Conservation (phyloP, 495 filamentous ascomycete genomes). For the Penicillium pulvis region DNA sequence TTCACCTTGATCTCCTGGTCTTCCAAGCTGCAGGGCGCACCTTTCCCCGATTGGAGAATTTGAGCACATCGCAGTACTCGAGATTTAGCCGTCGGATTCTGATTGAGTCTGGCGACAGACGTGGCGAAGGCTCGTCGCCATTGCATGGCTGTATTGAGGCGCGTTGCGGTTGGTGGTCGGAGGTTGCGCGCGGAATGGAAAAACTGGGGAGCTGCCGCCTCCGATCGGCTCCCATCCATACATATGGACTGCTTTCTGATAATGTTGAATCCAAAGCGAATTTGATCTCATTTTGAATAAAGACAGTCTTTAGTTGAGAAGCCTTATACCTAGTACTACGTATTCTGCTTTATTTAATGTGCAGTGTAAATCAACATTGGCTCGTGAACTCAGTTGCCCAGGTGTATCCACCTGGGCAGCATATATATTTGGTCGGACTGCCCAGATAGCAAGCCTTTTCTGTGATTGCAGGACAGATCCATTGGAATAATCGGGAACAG, state of each 20-base stretch:
- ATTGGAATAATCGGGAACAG: too few relatives aligned
- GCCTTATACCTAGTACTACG: too few relatives aligned
- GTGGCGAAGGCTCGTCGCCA: constrained; percentile 48
- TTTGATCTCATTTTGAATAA: too few relatives aligned
- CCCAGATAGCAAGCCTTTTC: too few relatives aligned
- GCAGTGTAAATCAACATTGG: too few relatives aligned
- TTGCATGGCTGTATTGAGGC: constrained; percentile 40
- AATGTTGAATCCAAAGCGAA: too few relatives aligned
- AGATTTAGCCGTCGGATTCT: constrained; percentile 18
- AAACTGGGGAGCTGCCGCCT: constrained; percentile 10
- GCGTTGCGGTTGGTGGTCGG: constrained; percentile 21
- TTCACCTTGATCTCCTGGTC: constrained; percentile 60
- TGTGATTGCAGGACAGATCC: too few relatives aligned
- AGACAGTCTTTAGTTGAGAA: too few relatives aligned
- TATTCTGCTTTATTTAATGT: too few relatives aligned
- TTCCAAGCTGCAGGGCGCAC: constrained; percentile 34
- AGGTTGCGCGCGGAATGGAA: constrained; percentile 23
- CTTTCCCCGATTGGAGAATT: constrained; percentile 36
- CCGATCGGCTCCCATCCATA: background rate
- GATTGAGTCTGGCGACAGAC: constrained; percentile 38
- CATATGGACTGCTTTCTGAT: background rate
- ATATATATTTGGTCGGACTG: too few relatives aligned
- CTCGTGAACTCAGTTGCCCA: too few relatives aligned
- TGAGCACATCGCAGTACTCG: constrained; percentile 40
- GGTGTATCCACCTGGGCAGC: too few relatives aligned